Percentiles rank a stretch among this genome's conserved stretches.
These are phyloP conservation scores for Bassia scoparia DNA, from an alignment of 148 eudicot species.

Conservation along the genomic window DNA sequence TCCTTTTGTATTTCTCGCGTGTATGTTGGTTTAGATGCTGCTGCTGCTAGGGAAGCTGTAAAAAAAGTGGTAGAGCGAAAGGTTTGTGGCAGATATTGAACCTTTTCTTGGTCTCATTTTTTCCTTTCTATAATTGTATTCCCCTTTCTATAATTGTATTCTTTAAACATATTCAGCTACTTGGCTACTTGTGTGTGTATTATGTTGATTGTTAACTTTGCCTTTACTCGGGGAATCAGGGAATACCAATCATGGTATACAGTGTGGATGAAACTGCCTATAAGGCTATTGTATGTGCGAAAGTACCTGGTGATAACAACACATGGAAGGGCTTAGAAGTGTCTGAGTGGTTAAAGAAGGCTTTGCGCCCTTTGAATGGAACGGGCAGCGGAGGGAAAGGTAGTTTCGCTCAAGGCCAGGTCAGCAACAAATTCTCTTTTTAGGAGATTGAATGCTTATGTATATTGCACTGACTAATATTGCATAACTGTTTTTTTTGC, in stretches of 20 bases:
- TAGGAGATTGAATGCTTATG: neutral
- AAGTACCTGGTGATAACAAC: slow-evolving; percentile 69
- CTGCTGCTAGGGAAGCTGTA: slow-evolving; percentile 81
- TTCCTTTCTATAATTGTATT: neutral
- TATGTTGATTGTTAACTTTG: slow-evolving; percentile 1
- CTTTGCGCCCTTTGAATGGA: slow-evolving; percentile 62
- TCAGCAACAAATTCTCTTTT: slow-evolving; percentile 28
- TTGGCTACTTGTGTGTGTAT: neutral
- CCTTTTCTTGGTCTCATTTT: neutral
- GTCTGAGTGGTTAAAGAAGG: slow-evolving; percentile 67
- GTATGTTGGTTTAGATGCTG: slow-evolving; percentile 72
- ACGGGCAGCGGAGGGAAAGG: slow-evolving; percentile 84
- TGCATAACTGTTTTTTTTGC: neutral
- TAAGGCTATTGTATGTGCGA: slow-evolving; percentile 87
- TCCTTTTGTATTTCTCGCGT: slow-evolving; percentile 62
- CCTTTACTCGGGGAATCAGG: slow-evolving; percentile 39
- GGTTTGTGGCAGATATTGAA: slow-evolving; percentile 38
- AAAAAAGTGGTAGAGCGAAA: slow-evolving; percentile 70
- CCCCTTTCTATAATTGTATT: too few relatives aligned
- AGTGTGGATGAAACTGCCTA: slow-evolving; percentile 67
- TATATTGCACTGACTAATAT: too few relatives aligned
- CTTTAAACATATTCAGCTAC: neutral
- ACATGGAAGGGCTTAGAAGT: slow-evolving; percentile 73
- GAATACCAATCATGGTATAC: slow-evolving; percentile 69
- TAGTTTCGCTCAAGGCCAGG: slow-evolving; percentile 92